phyloP scores from a whole-genome alignment of 2,329 filamentous ascomycete genomes.

The Diplodia sapinea region DNA sequence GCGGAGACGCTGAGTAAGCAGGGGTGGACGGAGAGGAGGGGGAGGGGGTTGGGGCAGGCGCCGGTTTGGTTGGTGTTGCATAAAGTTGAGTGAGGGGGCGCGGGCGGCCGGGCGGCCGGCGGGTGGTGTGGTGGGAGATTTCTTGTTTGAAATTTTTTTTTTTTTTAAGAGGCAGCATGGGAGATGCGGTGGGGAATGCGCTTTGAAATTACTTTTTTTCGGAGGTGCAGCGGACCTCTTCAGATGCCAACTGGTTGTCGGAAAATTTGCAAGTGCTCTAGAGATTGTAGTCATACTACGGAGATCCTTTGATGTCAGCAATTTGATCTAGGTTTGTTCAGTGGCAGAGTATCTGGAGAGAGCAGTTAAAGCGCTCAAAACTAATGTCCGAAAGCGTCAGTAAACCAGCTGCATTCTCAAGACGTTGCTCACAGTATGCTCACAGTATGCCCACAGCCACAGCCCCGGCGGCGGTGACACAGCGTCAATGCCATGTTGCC shows the following conservation, averaged over 20 bases:
- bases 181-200: too few relatives aligned
- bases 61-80: constrained; percentile 31
- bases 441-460: background rate
- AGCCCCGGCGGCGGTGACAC: background rate
- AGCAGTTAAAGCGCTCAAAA: too few relatives aligned
- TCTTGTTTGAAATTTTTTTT: background rate
- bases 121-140: background rate
- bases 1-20: constrained; percentile 7
- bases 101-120: background rate
- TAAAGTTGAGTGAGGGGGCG: constrained; percentile 10
- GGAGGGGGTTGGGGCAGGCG: background rate
- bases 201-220: too few relatives aligned
- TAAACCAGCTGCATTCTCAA: too few relatives aligned
- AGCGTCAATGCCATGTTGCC: background rate
- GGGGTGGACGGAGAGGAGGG: constrained; percentile 30
- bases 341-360: too few relatives aligned
- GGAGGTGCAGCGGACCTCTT: too few relatives aligned
- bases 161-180: background rate
- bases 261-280: too few relatives aligned
- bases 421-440: background rate
- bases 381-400: too few relatives aligned
- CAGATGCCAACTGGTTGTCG: too few relatives aligned
- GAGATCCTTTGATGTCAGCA: too few relatives aligned
- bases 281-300: too few relatives aligned
- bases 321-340: too few relatives aligned